Base-by-base conservation (phyloP, 306 rosid genomes). In the Adenanthera pavonina region DNA sequence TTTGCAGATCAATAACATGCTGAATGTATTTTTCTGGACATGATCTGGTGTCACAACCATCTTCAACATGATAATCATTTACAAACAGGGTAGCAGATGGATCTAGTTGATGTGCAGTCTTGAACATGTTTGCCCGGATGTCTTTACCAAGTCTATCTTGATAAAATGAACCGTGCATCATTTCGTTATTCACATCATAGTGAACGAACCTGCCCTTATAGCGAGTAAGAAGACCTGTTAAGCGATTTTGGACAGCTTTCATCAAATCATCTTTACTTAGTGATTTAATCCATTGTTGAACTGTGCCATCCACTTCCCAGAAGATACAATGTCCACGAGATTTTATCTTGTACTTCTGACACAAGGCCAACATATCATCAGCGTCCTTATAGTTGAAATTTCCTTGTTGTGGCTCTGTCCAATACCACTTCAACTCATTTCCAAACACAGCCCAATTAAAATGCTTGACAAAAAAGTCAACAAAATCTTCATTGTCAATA, bases 391-490 rank as follows among this genome's bases (percentile, higher is more conserved):
- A 91, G 85, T 93, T 93, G 43, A 96, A 77, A 2, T 80, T 93
- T n/a, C 98, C 99, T 62, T 83, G 81, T 12, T 93, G 97, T 34
- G 97, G 77, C 73, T 96, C 99, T 2, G 98, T 96, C 99, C 94
- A 96, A 71, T 89, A 89, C 99, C 97, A 96, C 85, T 96, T 96
- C 86, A 96, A 80, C 85, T 93, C 99, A 75, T 96, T 96, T 20
- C 97, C 99, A 79, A 96, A 96, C 66, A 89, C 97, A 16, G 97
- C 97, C 99, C 99, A 96, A 86, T 93, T 95, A 83, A 95, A 93
- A 80, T 93, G 89, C 76, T 91, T 89, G 79, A 82, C 73, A 12
- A 93, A 91, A 82, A 96, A 96, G 74, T 84, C 75, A 8, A 91
- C 89, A 80, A 92, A 93, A 84, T 96, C 99, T 86, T 96, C 97